Base-by-base conservation (phyloP, 345 rosid genomes). In the Turritis glabra region DNA sequence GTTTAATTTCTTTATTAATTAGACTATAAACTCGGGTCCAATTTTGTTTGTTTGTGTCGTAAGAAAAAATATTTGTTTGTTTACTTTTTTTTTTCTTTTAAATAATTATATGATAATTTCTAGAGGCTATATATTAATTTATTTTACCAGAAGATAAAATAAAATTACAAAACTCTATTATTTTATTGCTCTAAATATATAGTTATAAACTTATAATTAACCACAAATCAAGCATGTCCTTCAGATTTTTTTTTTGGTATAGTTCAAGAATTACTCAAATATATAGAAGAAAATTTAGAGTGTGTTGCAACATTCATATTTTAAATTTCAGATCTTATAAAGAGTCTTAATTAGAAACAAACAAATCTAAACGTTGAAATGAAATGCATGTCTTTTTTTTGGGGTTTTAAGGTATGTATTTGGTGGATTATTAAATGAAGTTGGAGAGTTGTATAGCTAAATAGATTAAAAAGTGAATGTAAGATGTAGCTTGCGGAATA, bases 401-500 rank as follows among this genome's bases (percentile, higher is more conserved):
- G n/a, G n/a, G 13, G 27, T 21, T 50, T 48, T 50, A 50, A 10
- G 27, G 8, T 21, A 19, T 21, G 25, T 9, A 21, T 15, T 44
- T 64, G 19, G 46, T 73, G 12, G 37, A 41, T 41, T 73, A n/a
- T 22, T 48, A 35, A 35, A 66, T 37, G 32, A 65, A 57, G 59
- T 67, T 37, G 57, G 52, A 67, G 73, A 74, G 60, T 58, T 57
- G 60, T 57, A 19, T 26, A n/a, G n/a, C n/a, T n/a, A 6, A 2
- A 32, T 32, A 22, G n/a, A 21, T 67, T 59, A 58, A 17, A 67
- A 67, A 67, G 12, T 75, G 26, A 21, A 67, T 15, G 62, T 29
- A 43, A 48, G 27, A 13, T 67, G 19, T 26, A 47, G 13, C 65
- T 38, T 74, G 65, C n/a, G 67, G 51, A 57, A 46, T 35, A 35